phyloP scores from a whole-genome alignment of 306 rosid species.

The Senna tora region DNA sequence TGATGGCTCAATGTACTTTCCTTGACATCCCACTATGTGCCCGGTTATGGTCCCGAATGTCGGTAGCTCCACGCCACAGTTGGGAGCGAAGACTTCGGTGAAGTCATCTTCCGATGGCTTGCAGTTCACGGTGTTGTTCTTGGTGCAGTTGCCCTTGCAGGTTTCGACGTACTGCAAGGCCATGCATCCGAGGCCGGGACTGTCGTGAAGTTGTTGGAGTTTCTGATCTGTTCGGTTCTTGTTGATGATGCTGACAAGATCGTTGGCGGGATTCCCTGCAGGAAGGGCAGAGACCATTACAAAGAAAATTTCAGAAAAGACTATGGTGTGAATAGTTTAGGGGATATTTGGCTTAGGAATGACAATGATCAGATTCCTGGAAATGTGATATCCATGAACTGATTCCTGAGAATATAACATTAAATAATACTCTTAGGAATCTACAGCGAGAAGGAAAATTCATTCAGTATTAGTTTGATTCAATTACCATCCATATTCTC shows the following conservation, averaged over 20 bases:
- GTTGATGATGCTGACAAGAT: conserved; percentile 77
- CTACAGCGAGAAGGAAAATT: too few species aligned
- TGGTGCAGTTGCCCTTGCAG: conserved; percentile 81
- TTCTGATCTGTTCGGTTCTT: conserved; percentile 71
- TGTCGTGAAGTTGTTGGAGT: conserved; percentile 62
- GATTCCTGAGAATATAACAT: not conserved
- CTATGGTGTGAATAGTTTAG: too few species aligned
- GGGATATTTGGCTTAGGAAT: too few species aligned
- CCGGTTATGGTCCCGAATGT: conserved; percentile 80
- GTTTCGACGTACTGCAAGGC: conserved; percentile 78
- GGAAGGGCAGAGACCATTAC: conserved; percentile 35
- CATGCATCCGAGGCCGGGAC: conserved; percentile 94
- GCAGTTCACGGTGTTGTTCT: conserved; percentile 61
- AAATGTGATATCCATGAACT: too few species aligned
- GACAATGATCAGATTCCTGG: too few species aligned
- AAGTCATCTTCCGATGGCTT: conserved; percentile 84
- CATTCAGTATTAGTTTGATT: too few species aligned
- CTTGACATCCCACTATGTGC: conserved; percentile 68
- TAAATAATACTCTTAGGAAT: too few species aligned
- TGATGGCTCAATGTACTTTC: conserved; percentile 69
- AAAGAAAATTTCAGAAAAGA: too few species aligned
- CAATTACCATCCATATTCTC: too few species aligned
- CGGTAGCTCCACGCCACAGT: conserved; percentile 92
- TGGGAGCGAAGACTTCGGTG: conserved; percentile 85
- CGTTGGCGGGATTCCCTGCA: conserved; percentile 87